Percentiles rank a stretch among this genome's conserved stretches.
Evolutionary conservation across 148 eudicot genomes (phyloP).

Genomic region (Polygonum maritimum): DNA sequence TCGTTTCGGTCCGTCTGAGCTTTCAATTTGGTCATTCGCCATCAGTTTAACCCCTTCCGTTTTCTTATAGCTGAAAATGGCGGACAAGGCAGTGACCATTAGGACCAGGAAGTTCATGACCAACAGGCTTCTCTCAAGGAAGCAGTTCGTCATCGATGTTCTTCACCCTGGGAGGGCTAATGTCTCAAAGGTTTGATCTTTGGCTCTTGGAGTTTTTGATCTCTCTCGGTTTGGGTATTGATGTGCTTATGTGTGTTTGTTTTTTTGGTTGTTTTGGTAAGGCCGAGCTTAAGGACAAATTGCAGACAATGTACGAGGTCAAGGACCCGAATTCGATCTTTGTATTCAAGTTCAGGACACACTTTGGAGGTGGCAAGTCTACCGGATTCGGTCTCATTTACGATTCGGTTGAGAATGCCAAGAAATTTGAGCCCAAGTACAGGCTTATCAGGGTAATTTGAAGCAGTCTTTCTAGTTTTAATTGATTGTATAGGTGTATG

Average conservation of each 20-base stretch:
- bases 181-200: constrained; percentile 57
- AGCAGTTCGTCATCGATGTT: constrained; percentile 81
- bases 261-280: constrained; percentile 9
- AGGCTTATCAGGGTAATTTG: constrained; percentile 74
- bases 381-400: constrained; percentile 84
- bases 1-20: background rate
- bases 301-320: constrained; percentile 64
- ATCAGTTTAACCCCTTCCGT: background rate
- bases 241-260: background rate
- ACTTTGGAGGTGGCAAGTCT: constrained; percentile 88
- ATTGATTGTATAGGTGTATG: too few species aligned
- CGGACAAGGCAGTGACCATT: constrained; percentile 71
- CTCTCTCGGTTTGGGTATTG: background rate
- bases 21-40: background rate
- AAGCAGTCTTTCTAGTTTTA: background rate
- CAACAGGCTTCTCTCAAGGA: constrained; percentile 72
- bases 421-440: constrained; percentile 84
- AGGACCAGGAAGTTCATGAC: constrained; percentile 90
- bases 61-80: constrained; percentile 29
- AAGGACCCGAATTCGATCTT: constrained; percentile 56
- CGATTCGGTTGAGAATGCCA: constrained; percentile 70
- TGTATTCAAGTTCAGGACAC: constrained; percentile 82
- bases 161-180: constrained; percentile 83
- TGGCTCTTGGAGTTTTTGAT: background rate
- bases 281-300: constrained; percentile 78